Conservation (phyloP, 306 rosid genomes). For the Vigna angularis region DNA sequence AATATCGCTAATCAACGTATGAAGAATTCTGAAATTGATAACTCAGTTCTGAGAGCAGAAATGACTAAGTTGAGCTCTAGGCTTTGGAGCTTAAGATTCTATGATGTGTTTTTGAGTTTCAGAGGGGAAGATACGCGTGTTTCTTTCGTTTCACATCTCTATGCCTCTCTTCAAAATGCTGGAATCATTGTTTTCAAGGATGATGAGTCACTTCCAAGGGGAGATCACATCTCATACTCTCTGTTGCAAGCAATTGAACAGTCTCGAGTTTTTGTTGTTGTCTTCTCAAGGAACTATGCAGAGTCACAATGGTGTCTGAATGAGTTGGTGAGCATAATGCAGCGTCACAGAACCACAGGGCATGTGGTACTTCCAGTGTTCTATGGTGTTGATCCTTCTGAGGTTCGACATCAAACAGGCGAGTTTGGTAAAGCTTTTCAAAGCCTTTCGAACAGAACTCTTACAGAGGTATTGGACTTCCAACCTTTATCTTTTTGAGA, state of each 20-base stretch:
- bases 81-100: neutral
- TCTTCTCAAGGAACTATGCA: neutral
- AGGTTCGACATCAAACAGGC: neutral
- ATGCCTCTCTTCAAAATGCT: neutral
- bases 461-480: no score
- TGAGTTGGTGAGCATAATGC: neutral
- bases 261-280: neutral
- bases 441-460: neutral
- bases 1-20: conserved; percentile 59
- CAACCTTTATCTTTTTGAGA: no score
- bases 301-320: neutral
- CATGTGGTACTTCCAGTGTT: neutral
- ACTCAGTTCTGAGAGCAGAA: conserved; percentile 82
- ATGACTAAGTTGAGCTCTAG: conserved; percentile 54
- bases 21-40: conserved; percentile 62
- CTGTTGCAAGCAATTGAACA: neutral
- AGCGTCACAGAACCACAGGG: neutral
- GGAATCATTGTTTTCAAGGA: neutral
- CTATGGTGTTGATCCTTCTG: neutral
- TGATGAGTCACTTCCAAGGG: neutral
- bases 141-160: neutral
- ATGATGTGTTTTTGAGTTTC: neutral
- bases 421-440: neutral
- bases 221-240: neutral
- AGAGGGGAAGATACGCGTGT: neutral